A percentile compares a stretch with the other conserved stretches of the same genome.
These are phyloP conservation scores for Cenchrus purpureus DNA, from an alignment of 176 grass and related monocot species.

Conservation along the genomic window DNA sequence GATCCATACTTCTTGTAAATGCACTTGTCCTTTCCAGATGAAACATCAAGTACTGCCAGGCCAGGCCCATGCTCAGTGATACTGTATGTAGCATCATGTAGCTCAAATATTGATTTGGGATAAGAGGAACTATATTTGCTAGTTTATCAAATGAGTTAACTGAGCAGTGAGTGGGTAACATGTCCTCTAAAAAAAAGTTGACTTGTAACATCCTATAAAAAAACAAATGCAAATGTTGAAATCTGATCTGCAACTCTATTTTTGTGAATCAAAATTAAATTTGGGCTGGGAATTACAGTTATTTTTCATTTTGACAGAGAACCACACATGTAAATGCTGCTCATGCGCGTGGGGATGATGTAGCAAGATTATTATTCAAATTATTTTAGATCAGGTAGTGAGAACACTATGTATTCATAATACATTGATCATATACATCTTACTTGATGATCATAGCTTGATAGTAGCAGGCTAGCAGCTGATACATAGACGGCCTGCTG, in stretches of 20 bases:
- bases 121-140: neutral
- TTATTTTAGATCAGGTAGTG: neutral
- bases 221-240: neutral
- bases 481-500: neutral
- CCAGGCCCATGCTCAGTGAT: neutral
- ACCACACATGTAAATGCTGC: neutral
- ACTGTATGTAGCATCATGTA: neutral
- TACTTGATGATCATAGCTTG: conserved; percentile 4
- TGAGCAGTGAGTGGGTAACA: neutral
- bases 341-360: neutral
- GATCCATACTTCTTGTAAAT: neutral
- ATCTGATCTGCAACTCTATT: neutral
- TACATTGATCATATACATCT: neutral
- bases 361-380: neutral
- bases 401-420: neutral
- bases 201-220: neutral
- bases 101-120: neutral
- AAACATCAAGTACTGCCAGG: neutral
- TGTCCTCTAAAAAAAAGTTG: neutral
- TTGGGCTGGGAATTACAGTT: neutral
- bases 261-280: neutral
- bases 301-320: neutral
- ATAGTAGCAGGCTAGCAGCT: neutral
- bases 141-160: neutral
- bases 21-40: conserved; percentile 3